phyloP scores from a whole-genome alignment of 148 eudicot genomes.

The Chenopodium suecicum region DNA sequence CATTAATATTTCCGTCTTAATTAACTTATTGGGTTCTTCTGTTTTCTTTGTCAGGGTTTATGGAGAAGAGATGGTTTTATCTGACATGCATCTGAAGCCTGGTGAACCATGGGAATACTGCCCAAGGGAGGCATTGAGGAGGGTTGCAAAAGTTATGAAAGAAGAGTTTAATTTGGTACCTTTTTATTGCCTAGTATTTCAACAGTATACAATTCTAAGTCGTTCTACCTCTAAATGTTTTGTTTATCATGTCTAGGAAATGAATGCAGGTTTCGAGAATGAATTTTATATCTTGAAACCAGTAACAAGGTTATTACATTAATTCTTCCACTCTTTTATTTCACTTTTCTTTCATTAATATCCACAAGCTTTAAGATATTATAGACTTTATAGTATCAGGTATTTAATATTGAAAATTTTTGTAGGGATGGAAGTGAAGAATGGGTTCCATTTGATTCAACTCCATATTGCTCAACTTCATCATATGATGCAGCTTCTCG shows the following conservation, averaged over 20 bases:
- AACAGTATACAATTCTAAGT: background rate
- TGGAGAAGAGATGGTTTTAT: conserved; percentile 88
- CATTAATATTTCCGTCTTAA: background rate
- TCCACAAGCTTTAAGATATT: conserved; percentile 8
- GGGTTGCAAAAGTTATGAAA: conserved; percentile 66
- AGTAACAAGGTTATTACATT: conserved; percentile 42
- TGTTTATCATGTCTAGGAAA: conserved; percentile 48
- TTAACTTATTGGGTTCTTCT: background rate
- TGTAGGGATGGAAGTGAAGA: conserved; percentile 80
- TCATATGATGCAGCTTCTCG: conserved; percentile 87
- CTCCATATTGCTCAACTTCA: conserved; percentile 79
- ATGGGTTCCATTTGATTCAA: conserved; percentile 77
- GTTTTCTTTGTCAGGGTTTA: conserved; percentile 51
- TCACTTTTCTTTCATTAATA: conserved; percentile 3
- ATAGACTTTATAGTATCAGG: background rate
- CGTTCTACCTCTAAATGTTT: conserved; percentile 16
- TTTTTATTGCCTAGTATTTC: background rate
- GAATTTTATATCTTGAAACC: conserved; percentile 83
- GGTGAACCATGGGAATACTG: conserved; percentile 96
- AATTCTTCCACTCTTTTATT: conserved; percentile 12
- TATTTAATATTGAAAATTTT: conserved; percentile 4
- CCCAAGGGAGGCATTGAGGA: conserved; percentile 83
- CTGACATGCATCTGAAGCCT: conserved; percentile 85
- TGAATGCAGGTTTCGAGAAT: conserved; percentile 93
- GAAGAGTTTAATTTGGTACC: conserved; percentile 91